Percentiles rank a stretch among this genome's conserved stretches.
Conservation (phyloP, 1,284 basidiomycete species). For the Schizopora paradoxa region DNA sequence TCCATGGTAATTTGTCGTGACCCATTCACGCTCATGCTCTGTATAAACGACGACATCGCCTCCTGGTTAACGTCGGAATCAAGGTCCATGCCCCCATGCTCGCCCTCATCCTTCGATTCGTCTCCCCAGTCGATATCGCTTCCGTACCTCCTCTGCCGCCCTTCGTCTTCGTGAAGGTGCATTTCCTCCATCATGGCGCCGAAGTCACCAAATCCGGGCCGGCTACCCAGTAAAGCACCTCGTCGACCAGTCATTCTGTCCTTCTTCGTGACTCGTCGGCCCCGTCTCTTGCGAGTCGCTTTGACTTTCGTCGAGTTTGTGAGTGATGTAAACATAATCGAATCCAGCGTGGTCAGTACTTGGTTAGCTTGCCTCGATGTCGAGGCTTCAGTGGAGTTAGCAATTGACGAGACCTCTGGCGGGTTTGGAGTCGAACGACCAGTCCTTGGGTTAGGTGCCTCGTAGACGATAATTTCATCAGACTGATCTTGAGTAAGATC, state of each 20-base stretch:
- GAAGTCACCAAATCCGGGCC: slow-evolving; percentile 40
- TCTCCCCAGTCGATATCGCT: slow-evolving; percentile 73
- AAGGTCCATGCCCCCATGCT: slow-evolving; percentile 49
- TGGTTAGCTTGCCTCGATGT: not conserved
- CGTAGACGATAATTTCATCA: slow-evolving; percentile 39
- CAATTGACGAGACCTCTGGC: not conserved
- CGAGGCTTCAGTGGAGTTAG: slow-evolving; percentile 1
- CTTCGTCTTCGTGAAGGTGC: slow-evolving; percentile 39
- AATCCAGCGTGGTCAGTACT: slow-evolving; percentile 1
- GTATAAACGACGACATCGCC: slow-evolving; percentile 52
- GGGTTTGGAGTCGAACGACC: slow-evolving; percentile 7
- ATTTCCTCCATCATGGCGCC: slow-evolving; percentile 57
- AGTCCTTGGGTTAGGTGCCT: slow-evolving; percentile 34
- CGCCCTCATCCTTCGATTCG: slow-evolving; percentile 33
- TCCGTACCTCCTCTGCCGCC: slow-evolving; percentile 47
- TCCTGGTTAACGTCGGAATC: slow-evolving; percentile 44
- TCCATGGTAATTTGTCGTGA: slow-evolving; percentile 54
- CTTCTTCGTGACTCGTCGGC: slow-evolving; percentile 5
- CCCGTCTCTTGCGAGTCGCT: not conserved
- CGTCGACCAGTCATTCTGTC: slow-evolving; percentile 22
- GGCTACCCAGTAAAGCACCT: slow-evolving; percentile 28
- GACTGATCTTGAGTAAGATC: slow-evolving; percentile 7
- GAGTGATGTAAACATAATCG: slow-evolving; percentile 1
- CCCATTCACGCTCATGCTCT: slow-evolving; percentile 45
- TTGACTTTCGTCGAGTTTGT: not conserved